Conservation (phyloP, 768 basidiomycete species). For the Agrocybe chaxingu region DNA sequence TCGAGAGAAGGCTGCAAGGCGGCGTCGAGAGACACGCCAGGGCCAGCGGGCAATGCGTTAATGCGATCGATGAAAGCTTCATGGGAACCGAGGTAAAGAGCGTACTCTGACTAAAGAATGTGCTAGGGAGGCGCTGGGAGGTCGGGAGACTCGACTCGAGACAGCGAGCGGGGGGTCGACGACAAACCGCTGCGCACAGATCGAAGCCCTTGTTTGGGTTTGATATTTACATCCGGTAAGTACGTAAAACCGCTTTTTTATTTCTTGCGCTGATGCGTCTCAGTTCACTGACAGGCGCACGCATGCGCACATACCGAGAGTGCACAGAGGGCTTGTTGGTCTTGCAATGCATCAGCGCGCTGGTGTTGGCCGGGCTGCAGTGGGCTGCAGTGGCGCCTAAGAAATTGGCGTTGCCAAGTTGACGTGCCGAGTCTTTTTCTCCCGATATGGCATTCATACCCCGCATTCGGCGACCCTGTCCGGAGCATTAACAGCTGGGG, state of each 20-base stretch:
- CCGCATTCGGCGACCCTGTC: conserved; percentile 5
- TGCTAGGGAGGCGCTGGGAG: conserved; percentile 15
- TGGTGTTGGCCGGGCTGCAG: no score
- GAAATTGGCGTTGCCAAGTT: background rate
- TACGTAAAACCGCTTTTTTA: no score
- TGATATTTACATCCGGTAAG: no score
- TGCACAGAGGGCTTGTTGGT: no score
- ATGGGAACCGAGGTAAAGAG: conserved; percentile 26
- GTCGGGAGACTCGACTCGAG: conserved; percentile 10
- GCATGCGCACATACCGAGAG: no score
- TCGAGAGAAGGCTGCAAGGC: conserved; percentile 53
- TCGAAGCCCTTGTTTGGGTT: background rate
- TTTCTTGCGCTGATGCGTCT: no score
- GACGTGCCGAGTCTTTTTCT: background rate
- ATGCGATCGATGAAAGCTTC: conserved; percentile 31
- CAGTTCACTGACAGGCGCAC: no score
- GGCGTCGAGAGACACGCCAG: conserved; percentile 35
- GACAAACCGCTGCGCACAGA: background rate
- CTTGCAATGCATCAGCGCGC: no score
- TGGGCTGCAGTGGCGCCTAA: no score
- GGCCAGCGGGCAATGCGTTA: conserved; percentile 15
- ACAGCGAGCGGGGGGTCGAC: conserved; percentile 7
- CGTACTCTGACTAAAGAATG: conserved; percentile 23
- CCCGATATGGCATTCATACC: background rate
- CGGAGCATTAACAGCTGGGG: conserved; percentile 4